Conservation (phyloP, 768 basidiomycete genomes). For the Cystobasidiopsis lactophilus region DNA sequence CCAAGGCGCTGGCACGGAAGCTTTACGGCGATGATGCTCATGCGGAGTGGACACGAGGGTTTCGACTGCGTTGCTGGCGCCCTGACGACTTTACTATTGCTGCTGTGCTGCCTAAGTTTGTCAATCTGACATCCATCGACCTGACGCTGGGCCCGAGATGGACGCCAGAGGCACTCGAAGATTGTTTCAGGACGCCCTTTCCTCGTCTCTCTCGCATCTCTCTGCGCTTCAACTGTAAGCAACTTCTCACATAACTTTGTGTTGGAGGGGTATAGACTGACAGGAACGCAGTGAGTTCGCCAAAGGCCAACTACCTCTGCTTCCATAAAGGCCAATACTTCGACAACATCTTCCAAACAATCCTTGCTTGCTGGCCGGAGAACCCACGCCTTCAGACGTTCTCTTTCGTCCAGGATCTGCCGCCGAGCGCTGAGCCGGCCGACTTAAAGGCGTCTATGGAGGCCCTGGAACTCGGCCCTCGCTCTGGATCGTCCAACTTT, state of each 20-base stretch:
- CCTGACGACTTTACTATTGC: too few species aligned
- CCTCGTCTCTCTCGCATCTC: not conserved
- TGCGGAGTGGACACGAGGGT: too few species aligned
- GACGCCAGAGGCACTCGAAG: not conserved
- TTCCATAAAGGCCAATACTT: not conserved
- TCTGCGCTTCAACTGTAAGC: not conserved
- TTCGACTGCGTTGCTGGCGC: too few species aligned
- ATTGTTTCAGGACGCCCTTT: not conserved
- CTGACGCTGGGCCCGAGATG: not conserved
- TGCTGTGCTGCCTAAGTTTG: too few species aligned
- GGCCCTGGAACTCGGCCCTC: too few species aligned
- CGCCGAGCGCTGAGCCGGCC: not conserved
- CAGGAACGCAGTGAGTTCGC: not conserved
- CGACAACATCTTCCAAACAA: not conserved
- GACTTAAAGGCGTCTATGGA: not conserved
- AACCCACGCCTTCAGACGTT: not conserved
- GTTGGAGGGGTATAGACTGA: too few species aligned
- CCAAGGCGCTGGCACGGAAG: too few species aligned
- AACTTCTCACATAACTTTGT: too few species aligned
- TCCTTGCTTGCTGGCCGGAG: not conserved
- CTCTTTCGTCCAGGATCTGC: slow-evolving; percentile 1
- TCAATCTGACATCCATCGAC: too few species aligned
- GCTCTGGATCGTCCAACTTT: not conserved
- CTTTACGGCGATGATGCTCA: too few species aligned
- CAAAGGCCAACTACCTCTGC: not conserved